Evolutionary conservation across 768 basidiomycete species (phyloP), one percentile per base, ranked within the genome.

Genomic region (Lactarius sp.): DNA sequence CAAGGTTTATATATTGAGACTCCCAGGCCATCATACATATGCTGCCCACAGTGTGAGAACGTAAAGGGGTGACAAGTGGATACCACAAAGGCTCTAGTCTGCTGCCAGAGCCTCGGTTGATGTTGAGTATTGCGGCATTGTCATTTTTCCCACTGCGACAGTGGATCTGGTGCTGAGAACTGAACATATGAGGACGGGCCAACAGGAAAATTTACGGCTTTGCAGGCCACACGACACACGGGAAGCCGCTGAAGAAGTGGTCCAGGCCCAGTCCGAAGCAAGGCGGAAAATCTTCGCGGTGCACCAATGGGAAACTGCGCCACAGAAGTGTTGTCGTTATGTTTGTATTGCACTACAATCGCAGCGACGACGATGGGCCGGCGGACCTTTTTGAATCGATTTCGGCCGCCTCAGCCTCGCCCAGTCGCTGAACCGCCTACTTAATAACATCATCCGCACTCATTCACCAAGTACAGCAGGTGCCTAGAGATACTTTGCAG

Each of bases 381-480:
- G 68, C 63, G 55, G 66, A 76, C 76, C 72, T 80, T 83, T 64
- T 76, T 77, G 71, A 81, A 80, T 78, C 78, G 80, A 34, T n/a
- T 68, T 71, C 6, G 80, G 79, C 18, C 74, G 69, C 46, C 75
- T 71, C 8, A 74, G 76, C 53, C 81, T 73, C 22, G 79, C 76
- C 79, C 79, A 83, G 76, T 78, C 52, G 82, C 66, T 27, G 22
- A 27, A 27, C 2, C 22, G 22, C 22, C 22, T 27, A 27, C 22
- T 27, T 27, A 2, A 62, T 81, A 82, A 6, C 80, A 78, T 76
- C 79, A 81, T 79, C 81, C 82, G 73, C 80, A 78, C 13, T 81
- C 80, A 66, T 83, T 82, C 52, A 82, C 80, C 1, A 79, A 80
- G 71, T 80, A 82, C 6, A 81, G 80, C 39, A 82, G 72, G 70